phyloP scores from a whole-genome alignment of 148 eudicot species.

The Selenicereus undatus region DNA sequence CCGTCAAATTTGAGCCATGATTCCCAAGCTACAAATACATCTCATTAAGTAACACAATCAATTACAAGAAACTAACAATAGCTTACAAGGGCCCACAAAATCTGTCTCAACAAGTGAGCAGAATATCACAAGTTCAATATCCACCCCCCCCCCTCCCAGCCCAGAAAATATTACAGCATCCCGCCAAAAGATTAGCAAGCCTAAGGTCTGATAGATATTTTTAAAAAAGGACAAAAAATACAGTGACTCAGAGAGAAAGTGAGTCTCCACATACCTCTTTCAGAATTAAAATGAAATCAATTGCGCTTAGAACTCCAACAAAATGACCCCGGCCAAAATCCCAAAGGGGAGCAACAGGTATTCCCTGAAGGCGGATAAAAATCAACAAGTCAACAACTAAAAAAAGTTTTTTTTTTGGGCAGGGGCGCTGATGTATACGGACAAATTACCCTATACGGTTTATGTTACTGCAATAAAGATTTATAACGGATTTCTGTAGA shows the following conservation, averaged over 20 bases:
- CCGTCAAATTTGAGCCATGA: constrained; percentile 78
- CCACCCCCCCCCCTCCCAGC: no score
- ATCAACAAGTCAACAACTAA: constrained; percentile 13
- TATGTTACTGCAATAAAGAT: background rate
- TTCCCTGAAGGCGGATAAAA: constrained; percentile 53
- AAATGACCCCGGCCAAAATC: constrained; percentile 67
- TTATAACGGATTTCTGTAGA: background rate
- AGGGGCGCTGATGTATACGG: no score
- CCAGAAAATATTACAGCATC: background rate
- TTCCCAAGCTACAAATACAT: constrained; percentile 57
- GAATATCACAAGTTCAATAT: background rate
- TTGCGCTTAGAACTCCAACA: constrained; percentile 90
- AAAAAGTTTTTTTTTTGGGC: background rate
- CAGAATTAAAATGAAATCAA: constrained; percentile 79
- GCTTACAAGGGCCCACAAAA: constrained; percentile 1
- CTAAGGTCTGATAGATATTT: background rate
- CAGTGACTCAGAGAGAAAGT: background rate
- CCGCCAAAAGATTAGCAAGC: background rate
- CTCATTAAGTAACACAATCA: background rate
- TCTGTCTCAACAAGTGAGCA: background rate
- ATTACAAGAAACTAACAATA: background rate
- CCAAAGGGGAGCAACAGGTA: constrained; percentile 90
- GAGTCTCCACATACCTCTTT: constrained; percentile 56
- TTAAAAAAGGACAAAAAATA: background rate
- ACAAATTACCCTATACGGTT: background rate